Conservation (phyloP, 352 stramenopile genomes). For the Phytophthora brassicae region DNA sequence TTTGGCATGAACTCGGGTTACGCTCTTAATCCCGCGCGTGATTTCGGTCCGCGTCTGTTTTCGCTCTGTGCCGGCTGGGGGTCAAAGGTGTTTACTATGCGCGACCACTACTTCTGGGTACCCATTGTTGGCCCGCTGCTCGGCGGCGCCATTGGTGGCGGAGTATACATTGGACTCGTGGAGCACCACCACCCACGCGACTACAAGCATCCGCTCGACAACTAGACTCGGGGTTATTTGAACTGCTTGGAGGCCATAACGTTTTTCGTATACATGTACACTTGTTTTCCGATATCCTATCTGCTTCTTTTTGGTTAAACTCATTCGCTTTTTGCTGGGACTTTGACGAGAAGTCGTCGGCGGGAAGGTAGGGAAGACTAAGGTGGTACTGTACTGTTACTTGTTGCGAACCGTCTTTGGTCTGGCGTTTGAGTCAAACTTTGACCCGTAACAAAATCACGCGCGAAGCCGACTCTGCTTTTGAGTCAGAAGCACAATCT, state of each 20-base stretch:
- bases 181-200: constrained; percentile 35
- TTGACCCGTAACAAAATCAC: background rate
- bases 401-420: too few species aligned
- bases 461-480: background rate
- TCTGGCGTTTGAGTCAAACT: too few species aligned
- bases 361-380: too few species aligned
- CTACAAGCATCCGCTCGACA: constrained; percentile 1
- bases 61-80: constrained; percentile 40
- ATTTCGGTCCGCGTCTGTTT: constrained; percentile 47
- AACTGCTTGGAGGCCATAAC: background rate
- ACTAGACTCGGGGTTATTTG: background rate
- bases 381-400: too few species aligned
- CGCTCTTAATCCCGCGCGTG: constrained; percentile 57
- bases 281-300: background rate
- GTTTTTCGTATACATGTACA: background rate
- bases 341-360: too few species aligned
- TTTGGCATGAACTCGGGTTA: constrained; percentile 72
- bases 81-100: constrained; percentile 32
- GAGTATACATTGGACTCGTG: constrained; percentile 29
- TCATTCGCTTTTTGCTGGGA: too few species aligned
- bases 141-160: constrained; percentile 29
- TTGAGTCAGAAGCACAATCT: too few species aligned
- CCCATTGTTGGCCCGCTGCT: constrained; percentile 41
- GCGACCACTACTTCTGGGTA: constrained; percentile 60
- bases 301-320: too few species aligned